phyloP scores from a whole-genome alignment of 2,329 filamentous ascomycete species.

The Venturia pyrina region DNA sequence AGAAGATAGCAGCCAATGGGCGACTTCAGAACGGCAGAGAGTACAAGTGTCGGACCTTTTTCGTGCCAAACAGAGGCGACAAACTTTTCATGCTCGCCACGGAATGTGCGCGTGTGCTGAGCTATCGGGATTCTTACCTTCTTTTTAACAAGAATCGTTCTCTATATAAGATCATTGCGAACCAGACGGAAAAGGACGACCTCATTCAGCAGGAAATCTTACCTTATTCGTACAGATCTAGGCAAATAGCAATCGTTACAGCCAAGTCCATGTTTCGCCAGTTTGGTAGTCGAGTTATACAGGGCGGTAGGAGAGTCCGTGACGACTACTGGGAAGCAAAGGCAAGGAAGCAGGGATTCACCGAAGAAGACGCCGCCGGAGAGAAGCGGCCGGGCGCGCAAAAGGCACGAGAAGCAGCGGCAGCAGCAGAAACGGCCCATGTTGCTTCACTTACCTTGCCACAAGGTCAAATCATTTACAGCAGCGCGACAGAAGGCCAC shows the following conservation, averaged over 20 bases:
- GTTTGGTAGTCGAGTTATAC: constrained; percentile 89
- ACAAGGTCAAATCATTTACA: constrained; percentile 83
- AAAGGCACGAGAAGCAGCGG: constrained; percentile 74
- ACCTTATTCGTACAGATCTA: constrained; percentile 94
- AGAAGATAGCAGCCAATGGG: constrained; percentile 79
- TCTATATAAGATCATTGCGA: constrained; percentile 94
- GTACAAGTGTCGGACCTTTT: constrained; percentile 88
- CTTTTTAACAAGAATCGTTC: constrained; percentile 98
- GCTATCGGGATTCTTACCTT: constrained; percentile 94
- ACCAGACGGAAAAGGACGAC: constrained; percentile 91
- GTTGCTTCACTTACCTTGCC: constrained; percentile 51
- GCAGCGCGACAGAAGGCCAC: constrained; percentile 51
- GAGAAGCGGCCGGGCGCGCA: constrained; percentile 91
- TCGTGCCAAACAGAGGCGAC: constrained; percentile 79
- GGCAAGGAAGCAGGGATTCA: constrained; percentile 94
- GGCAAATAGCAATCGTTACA: constrained; percentile 96
- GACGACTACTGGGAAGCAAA: constrained; percentile 99
- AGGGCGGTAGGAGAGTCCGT: constrained; percentile 78
- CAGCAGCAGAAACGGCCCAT: constrained; percentile 50
- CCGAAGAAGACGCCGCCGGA: constrained; percentile 87
- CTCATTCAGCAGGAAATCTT: constrained; percentile 90
- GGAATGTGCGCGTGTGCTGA: constrained; percentile 86
- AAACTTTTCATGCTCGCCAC: constrained; percentile 99
- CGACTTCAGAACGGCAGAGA: constrained; percentile 72
- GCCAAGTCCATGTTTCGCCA: constrained; percentile 98